Evolutionary conservation across 176 grass and related monocot genomes (phyloP).

Genomic region (Tillandsia leiboldiana): DNA sequence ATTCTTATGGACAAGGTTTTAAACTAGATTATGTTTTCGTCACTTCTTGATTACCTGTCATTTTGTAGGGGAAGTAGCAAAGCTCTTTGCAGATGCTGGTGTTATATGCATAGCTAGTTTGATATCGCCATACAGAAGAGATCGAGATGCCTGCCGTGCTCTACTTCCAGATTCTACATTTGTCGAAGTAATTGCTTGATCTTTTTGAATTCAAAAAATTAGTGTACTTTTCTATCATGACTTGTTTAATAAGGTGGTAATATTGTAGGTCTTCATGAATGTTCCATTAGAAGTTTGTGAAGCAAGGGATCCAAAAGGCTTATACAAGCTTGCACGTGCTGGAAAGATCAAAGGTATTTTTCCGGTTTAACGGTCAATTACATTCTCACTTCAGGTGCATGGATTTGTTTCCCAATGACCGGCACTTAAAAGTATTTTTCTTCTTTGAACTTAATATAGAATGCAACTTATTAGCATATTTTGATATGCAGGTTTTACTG

Average conservation of each 20-base stretch:
- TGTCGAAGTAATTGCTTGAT: slow-evolving; percentile 56
- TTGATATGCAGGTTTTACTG: slow-evolving; percentile 69
- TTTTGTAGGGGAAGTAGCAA: slow-evolving; percentile 82
- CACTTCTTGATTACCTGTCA: neutral
- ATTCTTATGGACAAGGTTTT: neutral
- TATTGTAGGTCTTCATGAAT: slow-evolving; percentile 80
- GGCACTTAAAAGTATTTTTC: neutral
- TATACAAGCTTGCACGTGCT: slow-evolving; percentile 90
- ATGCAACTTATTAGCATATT: no score
- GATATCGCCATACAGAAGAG: slow-evolving; percentile 69
- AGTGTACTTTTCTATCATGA: neutral
- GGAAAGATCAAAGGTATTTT: slow-evolving; percentile 89
- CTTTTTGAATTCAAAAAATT: neutral
- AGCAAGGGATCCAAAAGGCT: slow-evolving; percentile 89
- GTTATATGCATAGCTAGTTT: slow-evolving; percentile 72
- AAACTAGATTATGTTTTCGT: neutral
- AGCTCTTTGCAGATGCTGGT: slow-evolving; percentile 82
- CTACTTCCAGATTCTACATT: slow-evolving; percentile 75
- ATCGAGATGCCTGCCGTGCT: slow-evolving; percentile 72
- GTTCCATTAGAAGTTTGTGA: slow-evolving; percentile 85
- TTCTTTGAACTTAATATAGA: neutral
- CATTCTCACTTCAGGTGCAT: neutral
- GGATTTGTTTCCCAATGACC: neutral
- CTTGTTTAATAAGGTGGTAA: slow-evolving; percentile 2
- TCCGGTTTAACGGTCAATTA: neutral